These are phyloP conservation scores for Ustilago tritici DNA, from an alignment of 1,284 basidiomycete species.

Conservation along the genomic window DNA sequence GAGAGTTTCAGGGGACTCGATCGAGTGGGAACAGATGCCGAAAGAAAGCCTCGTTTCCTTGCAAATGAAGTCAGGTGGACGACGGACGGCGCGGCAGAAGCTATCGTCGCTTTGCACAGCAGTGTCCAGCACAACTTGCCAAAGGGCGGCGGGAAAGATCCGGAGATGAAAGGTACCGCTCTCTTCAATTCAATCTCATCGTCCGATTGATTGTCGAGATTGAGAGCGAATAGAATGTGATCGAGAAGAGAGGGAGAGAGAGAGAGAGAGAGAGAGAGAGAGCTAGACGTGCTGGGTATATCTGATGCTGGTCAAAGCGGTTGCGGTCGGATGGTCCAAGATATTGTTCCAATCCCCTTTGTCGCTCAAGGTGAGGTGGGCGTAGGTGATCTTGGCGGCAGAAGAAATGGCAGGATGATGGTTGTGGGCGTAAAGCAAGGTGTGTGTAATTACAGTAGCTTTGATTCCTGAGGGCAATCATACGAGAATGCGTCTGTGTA, in stretches of 20 bases:
- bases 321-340: not conserved
- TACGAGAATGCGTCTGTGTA: not conserved
- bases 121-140: not conserved
- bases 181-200: not conserved
- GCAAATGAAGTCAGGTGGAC: not conserved
- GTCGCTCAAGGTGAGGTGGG: not conserved
- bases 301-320: not conserved
- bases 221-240: not conserved
- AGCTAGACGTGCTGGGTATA: not conserved
- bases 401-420: not conserved
- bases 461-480: not conserved
- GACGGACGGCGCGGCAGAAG: not conserved
- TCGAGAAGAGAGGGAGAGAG: not conserved
- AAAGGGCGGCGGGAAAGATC: not conserved
- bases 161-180: constrained; percentile 1
- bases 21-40: not conserved
- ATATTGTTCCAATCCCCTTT: not conserved
- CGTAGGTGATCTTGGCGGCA: not conserved
- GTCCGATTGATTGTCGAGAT: not conserved
- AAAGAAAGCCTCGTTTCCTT: not conserved
- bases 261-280: no score
- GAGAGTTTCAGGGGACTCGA: not conserved
- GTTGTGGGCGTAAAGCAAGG: not conserved
- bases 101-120: constrained; percentile 1
- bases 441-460: not conserved